Evolutionary conservation across 768 basidiomycete genomes (phyloP), one percentile per base, ranked within the genome.

Genomic region (Fistulinella prunicolor): DNA sequence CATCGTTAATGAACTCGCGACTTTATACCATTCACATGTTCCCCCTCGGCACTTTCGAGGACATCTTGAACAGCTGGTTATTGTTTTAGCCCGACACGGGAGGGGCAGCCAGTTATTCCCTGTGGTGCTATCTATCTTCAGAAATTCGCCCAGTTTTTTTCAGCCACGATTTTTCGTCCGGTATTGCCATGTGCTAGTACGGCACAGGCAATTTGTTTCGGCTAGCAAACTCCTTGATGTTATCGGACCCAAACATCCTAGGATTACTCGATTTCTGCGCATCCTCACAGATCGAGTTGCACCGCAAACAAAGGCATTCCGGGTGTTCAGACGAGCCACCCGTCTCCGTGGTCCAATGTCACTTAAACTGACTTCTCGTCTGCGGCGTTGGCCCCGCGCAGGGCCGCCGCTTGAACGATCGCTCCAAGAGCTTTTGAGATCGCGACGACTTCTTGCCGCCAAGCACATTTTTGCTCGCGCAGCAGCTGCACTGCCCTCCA

Each of bases 11-110:
- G 59, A 59, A 6, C 57, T 82, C 30, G 51, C 49, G 37, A 58
- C 55, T 2, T 47, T 78, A 28, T 82, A 77, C 47, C 37, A 51
- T 9, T 58, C 57, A 3, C 62, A 56, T 4, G 53, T 55, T 16
- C 75, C 76, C 0, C 60, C 69, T 0, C 53, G 61, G 50, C 76
- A 75, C 45, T 73, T 74, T 54, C 74, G 73, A 41, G 57, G 62
- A 26, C 52, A 60, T n/a, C 58, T 83, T 28, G 73, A 77, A 10
- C 75, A 72, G 42, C 69, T 78, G 22, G 62, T 81, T 41, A 41
- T 47, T 58, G 58, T 23, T 60, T 73, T 46, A 56, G 77, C 65
- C 60, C 74, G 16, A 46, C 68, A 72, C 4, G 68, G 63, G 10
- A 68, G 73, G 37, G 63, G 74, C 9, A 52, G 57, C 0, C 57